Evolutionary conservation across 371 early-diverging fungal species (phyloP).

Genomic region (Rhizopus arrhizus): DNA sequence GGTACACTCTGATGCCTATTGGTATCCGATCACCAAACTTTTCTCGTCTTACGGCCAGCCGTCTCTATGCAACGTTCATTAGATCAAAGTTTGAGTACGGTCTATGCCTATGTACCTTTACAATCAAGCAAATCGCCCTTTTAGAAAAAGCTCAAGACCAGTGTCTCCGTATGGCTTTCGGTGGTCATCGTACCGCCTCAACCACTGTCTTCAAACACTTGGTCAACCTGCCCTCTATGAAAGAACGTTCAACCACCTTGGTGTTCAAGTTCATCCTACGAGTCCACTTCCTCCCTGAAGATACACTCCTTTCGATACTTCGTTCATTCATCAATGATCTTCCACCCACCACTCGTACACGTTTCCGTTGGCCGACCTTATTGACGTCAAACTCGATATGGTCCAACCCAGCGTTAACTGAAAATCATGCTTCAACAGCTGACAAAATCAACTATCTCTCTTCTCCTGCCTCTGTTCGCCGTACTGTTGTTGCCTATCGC

Average conservation of each 20-base stretch:
- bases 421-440: not conserved
- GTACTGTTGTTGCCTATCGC: not conserved
- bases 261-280: slow-evolving; percentile 1
- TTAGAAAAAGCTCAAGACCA: slow-evolving; percentile 10
- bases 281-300: no score
- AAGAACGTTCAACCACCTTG: not conserved
- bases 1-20: no score
- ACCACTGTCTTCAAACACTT: not conserved
- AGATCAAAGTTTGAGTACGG: slow-evolving; percentile 13
- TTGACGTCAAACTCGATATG: not conserved
- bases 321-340: not conserved
- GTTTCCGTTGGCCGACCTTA: no score
- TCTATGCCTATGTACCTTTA: not conserved
- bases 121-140: not conserved
- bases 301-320: slow-evolving; percentile 5
- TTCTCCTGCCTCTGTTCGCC: slow-evolving; percentile 28
- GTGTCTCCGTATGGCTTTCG: slow-evolving; percentile 11
- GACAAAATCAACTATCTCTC: slow-evolving; percentile 23
- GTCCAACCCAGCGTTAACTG: not conserved
- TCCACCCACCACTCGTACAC: not conserved
- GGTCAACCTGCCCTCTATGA: slow-evolving; percentile 4
- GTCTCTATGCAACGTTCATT: slow-evolving; percentile 8
- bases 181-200: not conserved
- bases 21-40: not conserved
- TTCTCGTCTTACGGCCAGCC: not conserved